Percentiles rank a stretch among this genome's conserved stretches.
phyloP scores from a whole-genome alignment of 352 stramenopile species.

The Pythium utonaiense region DNA sequence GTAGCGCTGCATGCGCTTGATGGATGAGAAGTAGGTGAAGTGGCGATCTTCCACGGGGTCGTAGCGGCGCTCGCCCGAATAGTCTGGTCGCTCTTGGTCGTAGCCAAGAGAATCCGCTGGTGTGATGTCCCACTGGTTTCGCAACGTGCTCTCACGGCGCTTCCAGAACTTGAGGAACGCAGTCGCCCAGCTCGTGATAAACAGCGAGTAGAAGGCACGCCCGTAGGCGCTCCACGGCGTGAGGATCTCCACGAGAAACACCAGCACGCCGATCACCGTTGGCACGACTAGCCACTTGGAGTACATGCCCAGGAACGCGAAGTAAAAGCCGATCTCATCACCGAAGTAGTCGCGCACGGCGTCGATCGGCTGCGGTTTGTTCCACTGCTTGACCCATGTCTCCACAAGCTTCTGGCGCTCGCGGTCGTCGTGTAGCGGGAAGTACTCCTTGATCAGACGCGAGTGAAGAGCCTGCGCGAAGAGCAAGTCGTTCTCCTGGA shows the following conservation, averaged over 20 bases:
- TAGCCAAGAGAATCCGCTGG: constrained; percentile 34
- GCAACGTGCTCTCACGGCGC: constrained; percentile 79
- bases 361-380: constrained; percentile 50
- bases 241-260: constrained; percentile 83
- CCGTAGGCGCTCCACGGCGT: constrained; percentile 54
- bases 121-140: constrained; percentile 82
- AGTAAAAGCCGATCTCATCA: constrained; percentile 96
- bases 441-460: constrained; percentile 61
- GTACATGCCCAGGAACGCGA: constrained; percentile 96
- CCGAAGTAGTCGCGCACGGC: constrained; percentile 75
- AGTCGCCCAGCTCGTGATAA: constrained; percentile 89
- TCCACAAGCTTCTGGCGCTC: constrained; percentile 64
- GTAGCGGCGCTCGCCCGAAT: constrained; percentile 67
- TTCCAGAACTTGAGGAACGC: constrained; percentile 92
- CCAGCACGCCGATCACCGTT: constrained; percentile 80
- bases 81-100: constrained; percentile 61
- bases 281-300: constrained; percentile 92
- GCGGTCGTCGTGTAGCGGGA: constrained; percentile 70
- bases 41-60: constrained; percentile 78
- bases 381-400: constrained; percentile 76
- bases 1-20: constrained; percentile 76
- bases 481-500: constrained; percentile 65
- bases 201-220: constrained; percentile 80
- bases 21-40: constrained; percentile 81
- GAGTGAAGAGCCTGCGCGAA: constrained; percentile 69